A percentile compares a stretch with the other conserved stretches of the same genome.
These are phyloP conservation scores for Candida broadrunensis DNA, from an alignment of 805 yeast genomes.

Conservation along the genomic window DNA sequence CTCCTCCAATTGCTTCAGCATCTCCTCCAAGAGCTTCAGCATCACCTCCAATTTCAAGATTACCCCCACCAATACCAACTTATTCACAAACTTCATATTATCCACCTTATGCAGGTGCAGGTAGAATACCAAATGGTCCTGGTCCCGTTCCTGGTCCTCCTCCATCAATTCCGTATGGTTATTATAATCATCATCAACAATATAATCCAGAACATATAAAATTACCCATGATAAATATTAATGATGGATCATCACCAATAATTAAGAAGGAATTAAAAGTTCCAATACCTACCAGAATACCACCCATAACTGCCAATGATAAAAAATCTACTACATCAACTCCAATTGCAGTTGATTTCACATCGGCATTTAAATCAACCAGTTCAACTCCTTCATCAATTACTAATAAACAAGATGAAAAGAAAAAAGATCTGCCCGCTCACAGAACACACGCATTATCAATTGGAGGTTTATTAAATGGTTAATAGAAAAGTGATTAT, in stretches of 20 bases:
- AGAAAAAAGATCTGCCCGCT: slow-evolving; percentile 3
- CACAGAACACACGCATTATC: slow-evolving; percentile 25
- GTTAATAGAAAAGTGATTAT: no score
- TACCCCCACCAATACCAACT: slow-evolving; percentile 4
- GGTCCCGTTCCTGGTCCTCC: slow-evolving; percentile 44
- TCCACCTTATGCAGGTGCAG: slow-evolving; percentile 34
- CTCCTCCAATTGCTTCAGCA: neutral
- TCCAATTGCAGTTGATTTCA: slow-evolving; percentile 20
- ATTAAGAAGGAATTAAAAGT: neutral
- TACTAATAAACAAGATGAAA: slow-evolving; percentile 1
- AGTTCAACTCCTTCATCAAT: neutral
- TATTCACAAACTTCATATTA: slow-evolving; percentile 7
- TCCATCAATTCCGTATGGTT: slow-evolving; percentile 15
- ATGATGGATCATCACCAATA: neutral
- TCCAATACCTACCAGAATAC: neutral
- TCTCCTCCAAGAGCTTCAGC: neutral
- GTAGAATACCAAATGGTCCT: slow-evolving; percentile 39
- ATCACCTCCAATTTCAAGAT: neutral
- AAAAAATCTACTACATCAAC: slow-evolving; percentile 2
- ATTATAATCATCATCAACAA: slow-evolving; percentile 2
- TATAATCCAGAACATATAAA: neutral
- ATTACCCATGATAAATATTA: neutral
- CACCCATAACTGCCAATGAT: neutral
- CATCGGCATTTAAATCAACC: slow-evolving; percentile 10
- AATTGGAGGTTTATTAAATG: slow-evolving; percentile 39